phyloP scores from a whole-genome alignment of 768 basidiomycete species.

The Tulasnella sp. region DNA sequence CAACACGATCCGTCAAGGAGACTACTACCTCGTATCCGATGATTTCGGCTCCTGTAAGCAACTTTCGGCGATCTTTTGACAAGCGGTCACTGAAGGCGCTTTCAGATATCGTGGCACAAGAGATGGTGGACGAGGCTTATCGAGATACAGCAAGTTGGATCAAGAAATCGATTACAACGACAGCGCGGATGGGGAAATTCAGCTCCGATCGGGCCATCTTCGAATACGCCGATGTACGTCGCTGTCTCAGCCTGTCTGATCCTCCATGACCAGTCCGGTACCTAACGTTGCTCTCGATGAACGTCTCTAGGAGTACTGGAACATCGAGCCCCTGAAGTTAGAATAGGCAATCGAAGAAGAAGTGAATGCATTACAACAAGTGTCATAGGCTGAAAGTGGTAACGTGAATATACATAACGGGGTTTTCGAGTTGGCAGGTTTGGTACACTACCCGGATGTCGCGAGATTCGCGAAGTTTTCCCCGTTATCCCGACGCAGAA shows the following conservation, averaged over 20 bases:
- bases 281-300: slow-evolving; percentile 85
- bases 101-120: slow-evolving; percentile 71
- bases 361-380: not conserved
- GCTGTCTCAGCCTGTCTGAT: slow-evolving; percentile 55
- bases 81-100: slow-evolving; percentile 36
- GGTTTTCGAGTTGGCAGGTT: not conserved
- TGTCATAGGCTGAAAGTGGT: not conserved
- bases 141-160: slow-evolving; percentile 78
- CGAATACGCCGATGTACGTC: slow-evolving; percentile 78
- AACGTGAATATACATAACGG: not conserved
- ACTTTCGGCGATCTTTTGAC: slow-evolving; percentile 36
- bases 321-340: slow-evolving; percentile 41
- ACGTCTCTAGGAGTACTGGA: slow-evolving; percentile 80
- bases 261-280: slow-evolving; percentile 92
- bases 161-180: slow-evolving; percentile 80
- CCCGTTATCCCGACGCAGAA: not conserved
- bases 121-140: slow-evolving; percentile 85
- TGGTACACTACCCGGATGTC: not conserved
- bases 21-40: slow-evolving; percentile 77
- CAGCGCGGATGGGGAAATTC: slow-evolving; percentile 81
- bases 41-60: slow-evolving; percentile 82
- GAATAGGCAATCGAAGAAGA: not conserved
- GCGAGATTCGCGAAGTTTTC: not conserved
- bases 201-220: slow-evolving; percentile 89
- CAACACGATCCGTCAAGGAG: slow-evolving; percentile 36